These are phyloP conservation scores for Globisporangium emineosum DNA, from an alignment of 352 stramenopile genomes.

Conservation along the genomic window DNA sequence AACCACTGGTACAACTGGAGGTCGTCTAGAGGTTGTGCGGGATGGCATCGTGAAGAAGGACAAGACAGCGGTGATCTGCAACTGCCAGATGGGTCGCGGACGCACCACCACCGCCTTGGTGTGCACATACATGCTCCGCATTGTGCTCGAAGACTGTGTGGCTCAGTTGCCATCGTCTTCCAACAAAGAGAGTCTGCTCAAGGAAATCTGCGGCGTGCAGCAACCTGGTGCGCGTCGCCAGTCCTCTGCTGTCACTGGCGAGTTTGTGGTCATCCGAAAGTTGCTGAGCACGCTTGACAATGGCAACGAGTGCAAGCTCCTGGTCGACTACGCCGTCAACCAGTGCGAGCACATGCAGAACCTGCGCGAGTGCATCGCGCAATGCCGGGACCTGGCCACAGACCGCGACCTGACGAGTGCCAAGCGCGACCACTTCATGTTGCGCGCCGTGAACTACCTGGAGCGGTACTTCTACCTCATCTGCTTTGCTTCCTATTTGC, in stretches of 20 bases:
- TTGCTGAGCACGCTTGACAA: slow-evolving; percentile 72
- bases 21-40: not conserved
- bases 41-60: slow-evolving; percentile 17
- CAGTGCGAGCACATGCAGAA: slow-evolving; percentile 86
- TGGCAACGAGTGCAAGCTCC: slow-evolving; percentile 47
- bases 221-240: slow-evolving; percentile 32
- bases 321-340: slow-evolving; percentile 76
- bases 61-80: slow-evolving; percentile 82
- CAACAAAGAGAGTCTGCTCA: slow-evolving; percentile 18
- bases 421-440: slow-evolving; percentile 83
- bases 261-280: slow-evolving; percentile 77
- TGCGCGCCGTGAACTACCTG: slow-evolving; percentile 85
- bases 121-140: slow-evolving; percentile 84
- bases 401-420: slow-evolving; percentile 58
- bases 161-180: slow-evolving; percentile 7
- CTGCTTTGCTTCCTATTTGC: slow-evolving; percentile 84
- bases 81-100: slow-evolving; percentile 89
- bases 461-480: slow-evolving; percentile 89
- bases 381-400: slow-evolving; percentile 72
- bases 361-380: slow-evolving; percentile 77
- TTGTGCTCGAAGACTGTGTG: slow-evolving; percentile 53
- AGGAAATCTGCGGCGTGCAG: slow-evolving; percentile 19
- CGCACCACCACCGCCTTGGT: slow-evolving; percentile 87
- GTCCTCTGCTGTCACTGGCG: slow-evolving; percentile 45
- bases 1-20: not conserved